Evolutionary conservation across 2,329 filamentous ascomycete species (phyloP), one percentile per base, ranked within the genome.

Genomic region (Cytospora piceicola): DNA sequence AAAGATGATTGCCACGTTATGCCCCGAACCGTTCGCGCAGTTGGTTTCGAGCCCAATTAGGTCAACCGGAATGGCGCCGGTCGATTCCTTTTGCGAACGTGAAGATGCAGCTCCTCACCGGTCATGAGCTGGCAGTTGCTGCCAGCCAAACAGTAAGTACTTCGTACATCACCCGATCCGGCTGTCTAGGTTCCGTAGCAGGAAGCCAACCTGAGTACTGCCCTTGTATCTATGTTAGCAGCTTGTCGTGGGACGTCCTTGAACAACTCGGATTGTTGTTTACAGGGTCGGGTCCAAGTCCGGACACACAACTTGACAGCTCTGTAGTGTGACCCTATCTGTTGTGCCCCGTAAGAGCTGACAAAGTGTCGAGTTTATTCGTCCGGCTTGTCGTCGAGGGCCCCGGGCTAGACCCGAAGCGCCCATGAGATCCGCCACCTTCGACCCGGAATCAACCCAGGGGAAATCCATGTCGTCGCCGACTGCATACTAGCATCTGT

Each of bases 291-390:
- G 46, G 22, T 12, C n/a, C n/a, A 1, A 2, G 46, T 49, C 27
- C 22, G 60, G 27, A 56, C 27, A 49, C 20, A 49, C 29, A 56
- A 34, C 24, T 56, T 62, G 52, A 62, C 52, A 56, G 53, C 60
- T 29, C n/a, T 32, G 27, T 49, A 34, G 53, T 62, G 60, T 34
- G 60, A 62, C 36, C 36, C 39, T 20, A 55, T 46, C 24, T 39
- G n/a, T 39, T 32, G 12, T 17, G 24, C n/a, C 32, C 24, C 32
- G 32, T 12, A 32, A 29, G 49, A 8, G 32, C 27, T 29, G 27
- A 29, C 27, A 29, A 55, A 12, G 24, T 55, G 53, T 46, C 34
- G 36, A 32, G 32, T 9, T 39, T 22, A 22, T 53, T 27, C 29
- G 46, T 32, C 39, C 14, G 36, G 36, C 29, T 24, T 49, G 8